These are phyloP conservation scores for Angomonas desouzai DNA, from an alignment of 208 protist genomes.

Conservation along the genomic window DNA sequence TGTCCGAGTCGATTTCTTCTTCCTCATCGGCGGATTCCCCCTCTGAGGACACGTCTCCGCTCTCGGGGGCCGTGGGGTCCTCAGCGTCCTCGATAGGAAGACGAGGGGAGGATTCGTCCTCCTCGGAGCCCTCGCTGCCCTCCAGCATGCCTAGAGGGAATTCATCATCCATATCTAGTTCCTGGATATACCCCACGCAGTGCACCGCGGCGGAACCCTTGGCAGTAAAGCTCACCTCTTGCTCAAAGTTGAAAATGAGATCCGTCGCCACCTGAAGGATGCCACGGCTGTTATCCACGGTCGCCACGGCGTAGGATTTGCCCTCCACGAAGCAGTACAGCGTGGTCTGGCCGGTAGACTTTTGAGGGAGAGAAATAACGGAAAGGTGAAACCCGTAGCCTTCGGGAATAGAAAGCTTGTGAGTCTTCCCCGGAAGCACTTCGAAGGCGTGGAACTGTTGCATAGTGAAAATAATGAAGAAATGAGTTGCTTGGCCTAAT, in stretches of 20 bases:
- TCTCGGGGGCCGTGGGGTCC: constrained; percentile 22
- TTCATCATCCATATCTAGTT: constrained; percentile 53
- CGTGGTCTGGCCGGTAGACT: constrained; percentile 62
- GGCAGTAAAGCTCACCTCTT: constrained; percentile 70
- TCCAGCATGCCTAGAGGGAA: constrained; percentile 15
- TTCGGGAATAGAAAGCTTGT: constrained; percentile 43
- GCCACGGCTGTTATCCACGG: constrained; percentile 52
- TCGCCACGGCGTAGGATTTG: constrained; percentile 70
- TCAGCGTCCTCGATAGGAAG: constrained; percentile 21
- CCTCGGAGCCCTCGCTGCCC: constrained; percentile 20
- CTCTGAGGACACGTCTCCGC: constrained; percentile 10
- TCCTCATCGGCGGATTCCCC: constrained; percentile 21
- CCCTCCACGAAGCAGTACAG: constrained; percentile 79
- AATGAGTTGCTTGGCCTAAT: too few species aligned
- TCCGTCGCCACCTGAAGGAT: constrained; percentile 66
- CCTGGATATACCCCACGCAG: constrained; percentile 77
- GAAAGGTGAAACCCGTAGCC: constrained; percentile 72
- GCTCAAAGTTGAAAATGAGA: constrained; percentile 77
- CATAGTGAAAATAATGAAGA: constrained; percentile 24
- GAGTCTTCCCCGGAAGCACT: constrained; percentile 63
- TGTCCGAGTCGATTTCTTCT: constrained; percentile 9
- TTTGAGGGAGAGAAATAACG: constrained; percentile 59
- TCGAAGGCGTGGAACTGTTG: constrained; percentile 83
- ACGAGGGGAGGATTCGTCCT: constrained; percentile 3
- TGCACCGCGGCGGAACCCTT: constrained; percentile 72